Evolutionary conservation across 1,139 yeast species (phyloP).

Genomic region (Tardiomyces depauwii): DNA sequence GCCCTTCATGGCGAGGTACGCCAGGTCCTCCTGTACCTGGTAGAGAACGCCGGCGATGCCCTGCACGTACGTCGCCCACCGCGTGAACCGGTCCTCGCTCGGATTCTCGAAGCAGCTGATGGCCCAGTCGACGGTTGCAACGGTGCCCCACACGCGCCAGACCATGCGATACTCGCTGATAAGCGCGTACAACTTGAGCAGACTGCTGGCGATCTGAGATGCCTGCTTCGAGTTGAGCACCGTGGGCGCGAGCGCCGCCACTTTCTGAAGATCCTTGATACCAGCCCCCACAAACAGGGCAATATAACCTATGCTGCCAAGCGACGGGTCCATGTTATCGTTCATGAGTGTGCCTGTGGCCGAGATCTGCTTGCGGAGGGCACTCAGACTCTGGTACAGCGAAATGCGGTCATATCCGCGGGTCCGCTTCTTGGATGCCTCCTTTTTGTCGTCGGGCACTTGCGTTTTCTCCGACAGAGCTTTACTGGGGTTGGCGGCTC

Average conservation of each 20-base stretch:
- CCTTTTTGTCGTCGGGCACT: too few relatives aligned
- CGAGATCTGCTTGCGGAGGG: not conserved
- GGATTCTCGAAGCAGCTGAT: constrained; percentile 17
- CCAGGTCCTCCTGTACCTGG: constrained; percentile 32
- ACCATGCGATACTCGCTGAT: constrained; percentile 31
- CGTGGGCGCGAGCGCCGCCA: not conserved
- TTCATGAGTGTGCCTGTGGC: not conserved
- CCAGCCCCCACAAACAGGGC: constrained; percentile 8
- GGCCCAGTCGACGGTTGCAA: constrained; percentile 28
- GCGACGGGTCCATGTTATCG: constrained; percentile 7
- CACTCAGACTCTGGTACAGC: not conserved
- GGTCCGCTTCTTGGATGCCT: too few relatives aligned
- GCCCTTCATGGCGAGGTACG: constrained; percentile 29
- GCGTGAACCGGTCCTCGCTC: constrained; percentile 12
- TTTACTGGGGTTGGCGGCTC: too few relatives aligned
- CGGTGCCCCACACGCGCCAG: constrained; percentile 27
- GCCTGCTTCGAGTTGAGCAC: not conserved
- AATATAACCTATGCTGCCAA: constrained; percentile 14
- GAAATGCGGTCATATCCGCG: not conserved
- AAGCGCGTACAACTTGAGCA: constrained; percentile 19
- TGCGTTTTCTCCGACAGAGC: too few relatives aligned
- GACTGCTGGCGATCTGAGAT: constrained; percentile 10
- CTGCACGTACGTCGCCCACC: constrained; percentile 24
- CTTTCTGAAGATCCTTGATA: not conserved
- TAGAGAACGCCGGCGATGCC: constrained; percentile 26